Conservation (phyloP, 306 rosid species). For the Prosopis cineraria region DNA sequence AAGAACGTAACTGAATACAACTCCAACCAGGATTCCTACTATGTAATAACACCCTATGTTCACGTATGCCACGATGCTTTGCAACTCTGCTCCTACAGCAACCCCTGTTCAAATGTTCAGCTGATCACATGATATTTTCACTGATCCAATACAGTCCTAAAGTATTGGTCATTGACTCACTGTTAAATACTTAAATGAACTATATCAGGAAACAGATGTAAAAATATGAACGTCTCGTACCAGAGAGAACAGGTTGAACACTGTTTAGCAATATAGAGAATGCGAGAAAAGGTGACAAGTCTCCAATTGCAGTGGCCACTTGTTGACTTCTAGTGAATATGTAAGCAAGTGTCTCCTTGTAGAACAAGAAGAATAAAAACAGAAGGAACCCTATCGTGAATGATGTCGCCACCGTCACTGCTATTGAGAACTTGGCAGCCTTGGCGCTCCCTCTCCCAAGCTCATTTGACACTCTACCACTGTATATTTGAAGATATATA, state of each 20-base stretch:
- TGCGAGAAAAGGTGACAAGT: slow-evolving; percentile 53
- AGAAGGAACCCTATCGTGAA: slow-evolving; percentile 39
- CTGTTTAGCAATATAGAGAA: slow-evolving; percentile 60
- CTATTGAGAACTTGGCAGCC: slow-evolving; percentile 54
- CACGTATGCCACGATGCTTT: slow-evolving; percentile 50
- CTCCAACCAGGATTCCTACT: slow-evolving; percentile 51
- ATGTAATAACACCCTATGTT: slow-evolving; percentile 55
- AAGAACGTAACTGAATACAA: slow-evolving; percentile 48
- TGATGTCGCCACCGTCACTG: slow-evolving; percentile 49
- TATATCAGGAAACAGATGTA: too few species aligned
- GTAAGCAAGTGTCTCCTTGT: slow-evolving; percentile 50
- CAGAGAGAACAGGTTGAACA: slow-evolving; percentile 61
- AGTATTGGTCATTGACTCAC: too few species aligned
- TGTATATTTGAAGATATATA: slow-evolving; percentile 8
- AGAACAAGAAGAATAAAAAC: slow-evolving; percentile 47
- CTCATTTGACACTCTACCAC: slow-evolving; percentile 62
- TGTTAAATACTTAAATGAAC: too few species aligned
- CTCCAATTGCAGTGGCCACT: slow-evolving; percentile 48
- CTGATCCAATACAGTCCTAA: not conserved
- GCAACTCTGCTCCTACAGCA: slow-evolving; percentile 64
- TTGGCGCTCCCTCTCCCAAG: slow-evolving; percentile 61
- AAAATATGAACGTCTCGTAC: too few species aligned
- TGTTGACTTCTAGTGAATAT: slow-evolving; percentile 45
- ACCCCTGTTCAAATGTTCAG: slow-evolving; percentile 44
- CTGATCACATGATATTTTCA: not conserved